phyloP scores from a whole-genome alignment of 1,284 basidiomycete genomes.

The Polyporus tsugae region DNA sequence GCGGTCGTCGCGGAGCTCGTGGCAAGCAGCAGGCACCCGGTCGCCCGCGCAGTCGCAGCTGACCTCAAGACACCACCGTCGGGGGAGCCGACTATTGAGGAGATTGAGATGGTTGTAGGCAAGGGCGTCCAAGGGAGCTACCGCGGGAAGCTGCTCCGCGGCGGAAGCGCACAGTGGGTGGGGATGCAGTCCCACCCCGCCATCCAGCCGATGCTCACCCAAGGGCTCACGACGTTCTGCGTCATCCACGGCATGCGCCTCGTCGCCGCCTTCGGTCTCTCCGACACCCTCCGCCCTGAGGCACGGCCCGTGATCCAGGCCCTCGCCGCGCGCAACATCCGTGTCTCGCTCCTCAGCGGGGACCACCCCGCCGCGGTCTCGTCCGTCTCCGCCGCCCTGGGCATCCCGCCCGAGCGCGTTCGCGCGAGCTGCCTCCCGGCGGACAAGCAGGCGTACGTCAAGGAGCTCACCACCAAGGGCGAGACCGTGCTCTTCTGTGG shows the following conservation, averaged over 20 bases:
- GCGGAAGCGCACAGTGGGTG: constrained; percentile 48
- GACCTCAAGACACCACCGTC: constrained; percentile 24
- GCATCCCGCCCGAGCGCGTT: constrained; percentile 50
- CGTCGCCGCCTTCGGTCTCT: constrained; percentile 53
- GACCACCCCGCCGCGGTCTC: constrained; percentile 61
- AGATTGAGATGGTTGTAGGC: constrained; percentile 45
- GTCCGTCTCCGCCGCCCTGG: constrained; percentile 52
- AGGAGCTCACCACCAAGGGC: constrained; percentile 39
- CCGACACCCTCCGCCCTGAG: constrained; percentile 57
- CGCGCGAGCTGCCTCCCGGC: constrained; percentile 57
- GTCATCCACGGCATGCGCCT: constrained; percentile 43
- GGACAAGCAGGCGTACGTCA: constrained; percentile 60
- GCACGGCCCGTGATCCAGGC: constrained; percentile 48
- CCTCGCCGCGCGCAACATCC: constrained; percentile 48
- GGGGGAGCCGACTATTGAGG: constrained; percentile 20
- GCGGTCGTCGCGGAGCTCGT: constrained; percentile 37
- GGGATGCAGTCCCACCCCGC: constrained; percentile 35
- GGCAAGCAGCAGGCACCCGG: constrained; percentile 43
- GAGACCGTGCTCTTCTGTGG: constrained; percentile 50
- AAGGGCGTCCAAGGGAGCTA: constrained; percentile 46
- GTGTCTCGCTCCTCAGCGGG: constrained; percentile 60
- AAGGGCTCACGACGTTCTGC: constrained; percentile 47
- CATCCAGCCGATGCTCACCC: constrained; percentile 33
- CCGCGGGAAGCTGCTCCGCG: constrained; percentile 40
- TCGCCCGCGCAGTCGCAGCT: constrained; percentile 43